Evolutionary conservation across 345 rosid genomes (phyloP).

Genomic region (Carallia brachiata): DNA sequence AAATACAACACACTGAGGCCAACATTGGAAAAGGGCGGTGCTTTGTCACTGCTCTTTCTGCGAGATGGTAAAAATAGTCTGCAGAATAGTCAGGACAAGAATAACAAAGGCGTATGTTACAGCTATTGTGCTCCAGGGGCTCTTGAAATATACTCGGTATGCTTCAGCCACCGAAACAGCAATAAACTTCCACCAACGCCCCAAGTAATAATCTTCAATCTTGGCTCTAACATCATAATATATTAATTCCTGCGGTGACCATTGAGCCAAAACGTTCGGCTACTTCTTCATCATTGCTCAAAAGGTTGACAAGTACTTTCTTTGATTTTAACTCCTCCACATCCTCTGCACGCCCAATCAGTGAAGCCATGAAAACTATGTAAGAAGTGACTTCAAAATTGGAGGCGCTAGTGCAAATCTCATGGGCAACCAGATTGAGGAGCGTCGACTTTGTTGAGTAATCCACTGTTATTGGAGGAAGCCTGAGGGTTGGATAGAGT

Average conservation of each 20-base stretch:
- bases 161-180: too few species aligned
- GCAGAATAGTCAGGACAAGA: too few species aligned
- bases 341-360: constrained; percentile 19
- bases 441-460: not conserved
- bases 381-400: constrained; percentile 9
- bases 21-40: too few species aligned
- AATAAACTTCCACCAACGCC: not conserved
- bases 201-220: not conserved
- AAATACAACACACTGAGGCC: too few species aligned
- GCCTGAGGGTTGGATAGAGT: not conserved
- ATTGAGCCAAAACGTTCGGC: constrained; percentile 8
- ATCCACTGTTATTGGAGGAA: constrained; percentile 13
- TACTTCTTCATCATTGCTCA: constrained; percentile 18
- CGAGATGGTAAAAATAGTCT: too few species aligned
- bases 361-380: constrained; percentile 17
- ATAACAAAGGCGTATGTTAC: too few species aligned
- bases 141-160: too few species aligned
- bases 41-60: too few species aligned
- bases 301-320: constrained; percentile 11
- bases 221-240: not conserved
- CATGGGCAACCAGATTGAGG: constrained; percentile 5
- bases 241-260: constrained; percentile 4
- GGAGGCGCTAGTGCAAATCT: not conserved
- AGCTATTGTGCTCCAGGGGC: too few species aligned
- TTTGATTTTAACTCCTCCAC: constrained; percentile 13